Percentiles rank a stretch among this genome's conserved stretches.
These are phyloP conservation scores for Auriscalpium microsporum DNA, from an alignment of 768 basidiomycete genomes.

Conservation along the genomic window DNA sequence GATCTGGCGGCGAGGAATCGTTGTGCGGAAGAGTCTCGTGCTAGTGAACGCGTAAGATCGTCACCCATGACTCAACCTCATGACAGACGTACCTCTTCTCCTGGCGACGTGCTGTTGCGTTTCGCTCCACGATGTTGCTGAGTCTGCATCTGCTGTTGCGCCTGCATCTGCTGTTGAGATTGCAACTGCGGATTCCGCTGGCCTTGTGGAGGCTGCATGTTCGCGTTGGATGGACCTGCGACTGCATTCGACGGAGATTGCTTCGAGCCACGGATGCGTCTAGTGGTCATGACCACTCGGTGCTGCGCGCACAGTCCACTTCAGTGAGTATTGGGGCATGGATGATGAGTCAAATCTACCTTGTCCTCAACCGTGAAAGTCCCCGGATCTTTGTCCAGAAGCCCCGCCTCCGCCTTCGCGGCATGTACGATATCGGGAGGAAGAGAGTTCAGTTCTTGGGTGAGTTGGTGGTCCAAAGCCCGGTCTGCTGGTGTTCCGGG, in stretches of 20 bases:
- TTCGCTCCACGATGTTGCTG: constrained; percentile 40
- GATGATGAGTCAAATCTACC: constrained; percentile 29
- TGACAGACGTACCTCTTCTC: constrained; percentile 22
- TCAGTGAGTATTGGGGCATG: neutral
- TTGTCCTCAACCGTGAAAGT: constrained; percentile 48
- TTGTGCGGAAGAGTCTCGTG: constrained; percentile 21
- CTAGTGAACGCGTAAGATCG: constrained; percentile 11
- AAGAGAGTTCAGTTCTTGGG: constrained; percentile 35
- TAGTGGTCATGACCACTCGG: constrained; percentile 23
- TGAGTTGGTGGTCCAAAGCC: constrained; percentile 20
- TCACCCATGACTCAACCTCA: neutral
- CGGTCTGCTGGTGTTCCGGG: constrained; percentile 24
- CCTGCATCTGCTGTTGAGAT: constrained; percentile 18
- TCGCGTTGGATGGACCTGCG: constrained; percentile 33
- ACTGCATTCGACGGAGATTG: constrained; percentile 31
- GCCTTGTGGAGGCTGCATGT: constrained; percentile 21
- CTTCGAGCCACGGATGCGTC: neutral
- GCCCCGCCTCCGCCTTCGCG: constrained; percentile 36
- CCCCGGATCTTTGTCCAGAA: constrained; percentile 37
- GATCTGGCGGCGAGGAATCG: constrained; percentile 25
- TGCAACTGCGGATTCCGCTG: constrained; percentile 25
- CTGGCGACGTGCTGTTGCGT: constrained; percentile 29
- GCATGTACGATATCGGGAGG: constrained; percentile 25
- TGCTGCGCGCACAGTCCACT: constrained; percentile 21
- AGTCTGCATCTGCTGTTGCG: constrained; percentile 34